phyloP scores from a whole-genome alignment of 305 asterid species.

The Solanum chacoense region DNA sequence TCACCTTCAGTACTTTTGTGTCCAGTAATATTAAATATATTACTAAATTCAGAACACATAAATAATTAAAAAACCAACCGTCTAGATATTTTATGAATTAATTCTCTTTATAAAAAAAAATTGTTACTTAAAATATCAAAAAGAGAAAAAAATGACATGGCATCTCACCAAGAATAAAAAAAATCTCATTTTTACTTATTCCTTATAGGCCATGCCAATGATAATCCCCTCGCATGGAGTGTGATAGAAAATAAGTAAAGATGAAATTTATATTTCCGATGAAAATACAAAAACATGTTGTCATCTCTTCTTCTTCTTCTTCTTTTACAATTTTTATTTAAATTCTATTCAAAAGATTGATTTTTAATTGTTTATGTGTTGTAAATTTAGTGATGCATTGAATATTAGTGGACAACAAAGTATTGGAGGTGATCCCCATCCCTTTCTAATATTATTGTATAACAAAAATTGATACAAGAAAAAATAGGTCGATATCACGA shows the following conservation, averaged over 20 bases:
- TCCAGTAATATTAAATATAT: no score
- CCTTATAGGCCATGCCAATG: background rate
- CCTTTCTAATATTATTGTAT: background rate
- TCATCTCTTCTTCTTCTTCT: no score
- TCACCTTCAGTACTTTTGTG: background rate
- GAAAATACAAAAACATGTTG: background rate
- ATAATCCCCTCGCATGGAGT: rapidly evolving
- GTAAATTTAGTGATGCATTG: background rate
- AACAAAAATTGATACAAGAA: background rate
- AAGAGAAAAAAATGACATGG: rapidly evolving
- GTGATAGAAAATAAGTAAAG: background rate
- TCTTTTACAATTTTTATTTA: no score
- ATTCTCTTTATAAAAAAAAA: no score
- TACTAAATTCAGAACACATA: background rate
- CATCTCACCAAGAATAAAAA: background rate
- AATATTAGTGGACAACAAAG: background rate
- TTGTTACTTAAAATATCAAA: background rate
- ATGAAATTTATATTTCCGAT: rapidly evolving
- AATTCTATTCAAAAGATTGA: no score
- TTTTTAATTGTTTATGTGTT: no score
- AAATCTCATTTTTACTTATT: no score
- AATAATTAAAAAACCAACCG: background rate
- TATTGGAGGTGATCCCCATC: background rate
- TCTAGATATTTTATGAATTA: background rate
- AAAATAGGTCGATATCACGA: background rate